Percentiles rank a stretch among this genome's conserved stretches.
Evolutionary conservation across 805 yeast species (phyloP).

Genomic region (Sugiyamaella smithiae): DNA sequence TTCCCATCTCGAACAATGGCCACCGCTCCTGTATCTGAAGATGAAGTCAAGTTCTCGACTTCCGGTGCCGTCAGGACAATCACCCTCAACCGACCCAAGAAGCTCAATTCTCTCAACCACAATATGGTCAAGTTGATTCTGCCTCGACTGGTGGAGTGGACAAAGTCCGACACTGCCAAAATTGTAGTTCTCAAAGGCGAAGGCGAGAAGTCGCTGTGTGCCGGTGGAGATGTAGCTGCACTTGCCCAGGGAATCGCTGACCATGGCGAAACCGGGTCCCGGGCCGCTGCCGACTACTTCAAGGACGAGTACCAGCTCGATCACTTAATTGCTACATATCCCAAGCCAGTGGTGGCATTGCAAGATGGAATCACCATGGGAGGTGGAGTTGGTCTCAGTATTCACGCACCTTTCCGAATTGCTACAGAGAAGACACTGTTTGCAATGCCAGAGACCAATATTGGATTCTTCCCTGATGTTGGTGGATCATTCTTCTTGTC

Average conservation of each 20-base stretch:
- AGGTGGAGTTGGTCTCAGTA: constrained; percentile 91
- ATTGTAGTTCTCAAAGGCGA: constrained; percentile 65
- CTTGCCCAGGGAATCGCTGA: constrained; percentile 48
- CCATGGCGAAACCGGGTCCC: constrained; percentile 45
- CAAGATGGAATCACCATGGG: constrained; percentile 97
- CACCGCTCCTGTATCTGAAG: constrained; percentile 19
- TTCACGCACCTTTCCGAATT: constrained; percentile 87
- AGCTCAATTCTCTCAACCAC: constrained; percentile 78
- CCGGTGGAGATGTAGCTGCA: constrained; percentile 93
- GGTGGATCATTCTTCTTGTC: constrained; percentile 91
- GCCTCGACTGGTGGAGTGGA: constrained; percentile 73
- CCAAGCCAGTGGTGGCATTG: constrained; percentile 81
- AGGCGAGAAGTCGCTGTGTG: constrained; percentile 72
- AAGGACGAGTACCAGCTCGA: constrained; percentile 77
- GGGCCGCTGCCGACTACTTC: constrained; percentile 63
- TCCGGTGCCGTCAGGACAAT: constrained; percentile 67
- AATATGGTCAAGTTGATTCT: constrained; percentile 71
- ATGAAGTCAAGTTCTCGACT: constrained; percentile 63
- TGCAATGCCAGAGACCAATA: constrained; percentile 98
- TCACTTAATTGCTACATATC: constrained; percentile 72
- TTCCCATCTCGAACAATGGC: constrained; percentile 13
- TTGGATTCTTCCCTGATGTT: constrained; percentile 95
- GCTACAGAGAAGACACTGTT: constrained; percentile 88
- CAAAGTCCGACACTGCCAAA: constrained; percentile 63
- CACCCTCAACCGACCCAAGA: constrained; percentile 73